phyloP scores from a whole-genome alignment of 2,329 filamentous ascomycete genomes.

The Cryoendolithus antarcticus region DNA sequence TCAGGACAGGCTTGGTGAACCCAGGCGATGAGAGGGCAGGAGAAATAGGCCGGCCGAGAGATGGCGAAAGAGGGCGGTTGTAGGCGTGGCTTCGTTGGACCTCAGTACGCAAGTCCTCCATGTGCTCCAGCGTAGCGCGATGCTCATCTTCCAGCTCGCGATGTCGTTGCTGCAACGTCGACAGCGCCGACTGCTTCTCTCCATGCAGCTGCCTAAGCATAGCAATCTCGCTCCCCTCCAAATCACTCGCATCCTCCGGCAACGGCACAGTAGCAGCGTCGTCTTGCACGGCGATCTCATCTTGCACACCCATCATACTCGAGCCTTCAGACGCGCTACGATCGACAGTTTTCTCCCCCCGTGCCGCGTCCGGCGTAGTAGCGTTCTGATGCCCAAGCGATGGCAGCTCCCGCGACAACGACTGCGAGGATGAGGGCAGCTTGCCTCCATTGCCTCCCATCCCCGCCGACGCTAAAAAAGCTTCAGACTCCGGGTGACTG shows the following conservation, averaged over 20 bases:
- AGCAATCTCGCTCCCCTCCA: constrained; percentile 49
- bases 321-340: not conserved
- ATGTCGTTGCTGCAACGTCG: constrained; percentile 63
- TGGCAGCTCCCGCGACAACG: constrained; percentile 86
- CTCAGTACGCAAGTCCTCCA: constrained; percentile 84
- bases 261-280: constrained; percentile 1
- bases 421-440: constrained; percentile 70
- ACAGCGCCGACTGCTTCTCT: constrained; percentile 67
- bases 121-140: constrained; percentile 66
- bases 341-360: constrained; percentile 10
- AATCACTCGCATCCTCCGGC: not conserved
- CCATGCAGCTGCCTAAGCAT: constrained; percentile 56
- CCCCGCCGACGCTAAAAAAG: constrained; percentile 73
- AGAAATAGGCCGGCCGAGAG: constrained; percentile 28
- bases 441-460: constrained; percentile 55
- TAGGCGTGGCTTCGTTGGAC: constrained; percentile 45
- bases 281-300: constrained; percentile 6
- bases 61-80: constrained; percentile 12
- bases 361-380: constrained; percentile 27
- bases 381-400: constrained; percentile 62
- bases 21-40: constrained; percentile 5
- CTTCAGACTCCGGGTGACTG: constrained; percentile 49
- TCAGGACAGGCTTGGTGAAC: constrained; percentile 43
- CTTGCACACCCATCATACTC: constrained; percentile 2
- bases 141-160: constrained; percentile 73